These are phyloP conservation scores for Pezicula radicicola DNA, from an alignment of 2,329 filamentous ascomycete species.

Conservation along the genomic window DNA sequence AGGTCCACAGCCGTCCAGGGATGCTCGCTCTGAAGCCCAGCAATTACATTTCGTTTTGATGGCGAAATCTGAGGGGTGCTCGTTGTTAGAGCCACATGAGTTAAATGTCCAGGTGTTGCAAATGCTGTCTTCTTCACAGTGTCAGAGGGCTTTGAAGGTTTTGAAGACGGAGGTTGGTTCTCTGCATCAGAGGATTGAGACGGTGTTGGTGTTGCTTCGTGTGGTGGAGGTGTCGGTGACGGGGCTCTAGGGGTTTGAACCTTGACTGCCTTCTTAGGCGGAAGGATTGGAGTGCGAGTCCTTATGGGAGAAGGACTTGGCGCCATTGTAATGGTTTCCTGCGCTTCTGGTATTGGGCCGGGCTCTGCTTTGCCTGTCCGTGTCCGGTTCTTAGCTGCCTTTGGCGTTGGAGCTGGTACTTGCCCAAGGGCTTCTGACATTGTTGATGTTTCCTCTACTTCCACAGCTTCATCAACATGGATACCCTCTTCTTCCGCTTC, in stretches of 20 bases:
- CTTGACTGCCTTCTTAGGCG: slow-evolving; percentile 4
- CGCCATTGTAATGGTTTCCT: not conserved
- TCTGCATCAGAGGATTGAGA: slow-evolving; percentile 79
- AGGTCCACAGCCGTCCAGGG: slow-evolving; percentile 76
- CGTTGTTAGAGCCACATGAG: slow-evolving; percentile 45
- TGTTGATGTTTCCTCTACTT: slow-evolving; percentile 10
- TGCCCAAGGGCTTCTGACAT: slow-evolving; percentile 5
- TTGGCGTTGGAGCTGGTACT: not conserved
- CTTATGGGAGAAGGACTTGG: not conserved
- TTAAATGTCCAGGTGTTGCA: slow-evolving; percentile 26
- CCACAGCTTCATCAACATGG: slow-evolving; percentile 11
- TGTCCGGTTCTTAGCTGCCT: not conserved
- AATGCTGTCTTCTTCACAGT: slow-evolving; percentile 11
- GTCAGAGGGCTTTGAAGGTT: slow-evolving; percentile 51
- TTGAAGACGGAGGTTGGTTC: slow-evolving; percentile 71
- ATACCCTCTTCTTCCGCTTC: slow-evolving; percentile 8
- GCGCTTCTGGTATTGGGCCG: not conserved
- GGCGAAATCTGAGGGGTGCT: slow-evolving; percentile 52
- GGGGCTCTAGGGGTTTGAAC: slow-evolving; percentile 10
- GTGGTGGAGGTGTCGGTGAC: slow-evolving; percentile 46
- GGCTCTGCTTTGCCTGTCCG: not conserved
- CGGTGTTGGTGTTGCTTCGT: slow-evolving; percentile 59
- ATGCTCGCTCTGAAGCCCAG: slow-evolving; percentile 51
- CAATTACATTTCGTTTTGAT: slow-evolving; percentile 55
- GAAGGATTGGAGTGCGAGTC: not conserved